Percentiles rank a stretch among this genome's conserved stretches.
phyloP scores from a whole-genome alignment of 345 rosid genomes.

The Capsella bursapastoris region DNA sequence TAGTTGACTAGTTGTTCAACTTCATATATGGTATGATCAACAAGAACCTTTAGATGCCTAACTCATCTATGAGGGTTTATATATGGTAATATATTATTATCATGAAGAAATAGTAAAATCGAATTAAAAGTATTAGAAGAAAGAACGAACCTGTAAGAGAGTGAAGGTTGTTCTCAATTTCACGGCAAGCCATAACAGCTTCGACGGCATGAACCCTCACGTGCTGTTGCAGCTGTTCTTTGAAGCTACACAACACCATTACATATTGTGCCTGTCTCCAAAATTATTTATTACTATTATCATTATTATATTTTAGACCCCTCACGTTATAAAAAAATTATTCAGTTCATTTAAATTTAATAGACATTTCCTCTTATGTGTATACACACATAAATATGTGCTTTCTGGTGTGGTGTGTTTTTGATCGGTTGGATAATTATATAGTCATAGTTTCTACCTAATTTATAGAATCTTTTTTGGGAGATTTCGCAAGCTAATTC shows the following conservation, averaged over 20 bases:
- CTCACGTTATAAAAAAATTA: not conserved
- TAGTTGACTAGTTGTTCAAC: not conserved
- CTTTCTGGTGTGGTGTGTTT: slow-evolving; percentile 32
- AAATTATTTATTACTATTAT: not conserved
- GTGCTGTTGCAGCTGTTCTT: slow-evolving; percentile 98
- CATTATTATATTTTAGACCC: slow-evolving; percentile 2
- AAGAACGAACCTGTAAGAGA: slow-evolving; percentile 75
- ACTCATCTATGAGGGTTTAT: not conserved
- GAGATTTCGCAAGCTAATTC: not conserved
- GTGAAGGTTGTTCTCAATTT: slow-evolving; percentile 84
- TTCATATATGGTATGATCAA: slow-evolving; percentile 29
- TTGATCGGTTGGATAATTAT: slow-evolving; percentile 11
- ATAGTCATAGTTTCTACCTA: slow-evolving; percentile 5
- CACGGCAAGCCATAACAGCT: slow-evolving; percentile 99
- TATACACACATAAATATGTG: not conserved
- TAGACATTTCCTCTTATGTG: slow-evolving; percentile 13
- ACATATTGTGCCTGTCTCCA: slow-evolving; percentile 78
- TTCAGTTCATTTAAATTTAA: not conserved
- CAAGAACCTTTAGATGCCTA: slow-evolving; percentile 31
- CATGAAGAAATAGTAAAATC: not conserved
- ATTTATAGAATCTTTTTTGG: not conserved
- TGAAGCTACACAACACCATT: slow-evolving; percentile 89
- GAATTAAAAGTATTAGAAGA: slow-evolving; percentile 15
- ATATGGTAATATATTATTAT: not conserved
- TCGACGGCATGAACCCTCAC: slow-evolving; percentile 98